Base-by-base conservation (phyloP, 352 stramenopile species). In the Phytophthora colocasiae region DNA sequence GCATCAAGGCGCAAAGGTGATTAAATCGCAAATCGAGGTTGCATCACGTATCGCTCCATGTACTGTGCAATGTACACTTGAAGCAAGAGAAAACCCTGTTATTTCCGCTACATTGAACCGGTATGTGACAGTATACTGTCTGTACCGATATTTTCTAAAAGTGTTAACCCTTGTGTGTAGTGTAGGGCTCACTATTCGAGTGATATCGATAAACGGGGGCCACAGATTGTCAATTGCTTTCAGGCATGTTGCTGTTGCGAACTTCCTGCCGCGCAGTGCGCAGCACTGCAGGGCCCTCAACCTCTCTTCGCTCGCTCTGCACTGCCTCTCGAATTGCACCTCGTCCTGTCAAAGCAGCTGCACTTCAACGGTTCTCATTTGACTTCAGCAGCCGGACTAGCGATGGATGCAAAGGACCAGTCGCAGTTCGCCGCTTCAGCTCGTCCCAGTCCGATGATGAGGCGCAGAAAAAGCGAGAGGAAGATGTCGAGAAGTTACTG, bases 361-460 rank as follows among this genome's bases (percentile, higher is more conserved):
- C 22, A 24, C 22, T 73, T 24, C 66, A 68, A 53, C 55, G 45
- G 4, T n/a, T 73, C 17, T 52, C 57, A 32, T 36, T 70, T 12
- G 44, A 58, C 15, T 47, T 44, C 45, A 17, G 24, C 22, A 70
- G 58, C 54, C 57, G 40, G 31, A 40, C 26, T 15, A 44, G 11
- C n/a, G 14, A 24, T 41, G 31, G 19, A 27, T 45, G 61, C 11
- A 39, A 15, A 29, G 52, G 36, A 24, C 10, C 31, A 3, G 53
- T 63, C 24, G 26, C n/a, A 19, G 41, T 22, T 43, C 62, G 49
- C 7, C 63, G 60, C 43, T 71, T 60, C 39, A 77, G 48, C 49
- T 73, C 58, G 9, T 57, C 62, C 10, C 47, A 36, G 15, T 40
- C 43, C 12, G 12, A 52, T 45, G 58, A 69, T 12, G 43, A 77